A percentile compares a stretch with the other conserved stretches of the same genome.
Conservation (phyloP, 768 basidiomycete species). For the Mycena albidolilacea region DNA sequence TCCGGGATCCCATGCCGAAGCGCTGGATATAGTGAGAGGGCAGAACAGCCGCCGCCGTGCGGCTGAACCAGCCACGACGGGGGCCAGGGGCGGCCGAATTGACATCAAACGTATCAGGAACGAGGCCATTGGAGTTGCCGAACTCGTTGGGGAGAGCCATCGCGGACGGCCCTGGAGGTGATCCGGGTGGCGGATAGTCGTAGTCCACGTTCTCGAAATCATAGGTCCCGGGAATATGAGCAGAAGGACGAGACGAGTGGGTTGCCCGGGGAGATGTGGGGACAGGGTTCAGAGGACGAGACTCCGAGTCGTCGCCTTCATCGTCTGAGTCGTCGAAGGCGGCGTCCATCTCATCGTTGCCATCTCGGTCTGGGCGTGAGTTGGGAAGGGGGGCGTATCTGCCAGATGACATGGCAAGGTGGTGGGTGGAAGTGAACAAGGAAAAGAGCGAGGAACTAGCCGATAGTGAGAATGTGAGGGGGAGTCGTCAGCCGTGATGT, state of each 20-base stretch:
- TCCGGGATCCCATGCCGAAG: conserved; percentile 58
- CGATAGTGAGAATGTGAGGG: conserved; percentile 19
- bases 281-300: conserved; percentile 65
- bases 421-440: conserved; percentile 10
- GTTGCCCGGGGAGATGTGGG: conserved; percentile 48
- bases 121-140: conserved; percentile 82
- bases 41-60: conserved; percentile 69
- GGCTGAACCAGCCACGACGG: conserved; percentile 66
- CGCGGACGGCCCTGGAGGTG: conserved; percentile 77
- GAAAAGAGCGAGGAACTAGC: conserved; percentile 19
- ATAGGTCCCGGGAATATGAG: conserved; percentile 65
- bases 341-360: conserved; percentile 82
- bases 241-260: conserved; percentile 41
- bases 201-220: conserved; percentile 89
- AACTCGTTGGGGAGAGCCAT: conserved; percentile 76
- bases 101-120: conserved; percentile 65
- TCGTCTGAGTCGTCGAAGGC: conserved; percentile 89
- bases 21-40: conserved; percentile 66
- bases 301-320: conserved; percentile 69
- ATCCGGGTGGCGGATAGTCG: conserved; percentile 87
- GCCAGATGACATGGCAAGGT: conserved; percentile 61
- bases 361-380: conserved; percentile 62
- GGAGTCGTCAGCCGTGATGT: neutral
- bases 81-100: conserved; percentile 50
- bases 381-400: conserved; percentile 81